Evolutionary conservation across 805 yeast genomes (phyloP).

Genomic region (Zygosaccharomyces lentus): DNA sequence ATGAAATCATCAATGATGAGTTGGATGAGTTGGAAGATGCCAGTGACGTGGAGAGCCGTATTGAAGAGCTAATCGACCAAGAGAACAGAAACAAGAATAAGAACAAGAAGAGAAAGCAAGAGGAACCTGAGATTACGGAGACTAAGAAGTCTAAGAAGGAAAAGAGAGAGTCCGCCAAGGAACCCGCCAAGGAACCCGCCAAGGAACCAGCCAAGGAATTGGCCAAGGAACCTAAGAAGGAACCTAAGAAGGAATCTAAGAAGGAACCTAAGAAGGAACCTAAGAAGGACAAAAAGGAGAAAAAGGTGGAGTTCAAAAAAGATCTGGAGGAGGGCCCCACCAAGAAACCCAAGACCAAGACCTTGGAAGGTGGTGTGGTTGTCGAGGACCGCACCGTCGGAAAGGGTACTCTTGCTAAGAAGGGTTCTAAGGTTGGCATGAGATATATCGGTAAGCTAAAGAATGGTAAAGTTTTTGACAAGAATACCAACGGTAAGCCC

Average conservation of each 20-base stretch:
- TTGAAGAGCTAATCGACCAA: conserved; percentile 67
- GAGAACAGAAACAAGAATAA: conserved; percentile 42
- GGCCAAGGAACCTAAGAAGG: conserved; percentile 25
- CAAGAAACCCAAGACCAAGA: conserved; percentile 60
- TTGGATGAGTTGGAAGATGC: conserved; percentile 63
- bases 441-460: conserved; percentile 97
- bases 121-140: conserved; percentile 19
- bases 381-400: conserved; percentile 91
- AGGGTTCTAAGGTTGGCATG: conserved; percentile 88
- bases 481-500: conserved; percentile 96
- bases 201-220: conserved; percentile 30
- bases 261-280: conserved; percentile 30
- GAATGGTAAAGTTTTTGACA: conserved; percentile 95
- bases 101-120: conserved; percentile 34
- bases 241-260: conserved; percentile 30
- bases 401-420: conserved; percentile 81
- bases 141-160: conserved; percentile 14
- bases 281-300: conserved; percentile 43
- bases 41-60: conserved; percentile 66
- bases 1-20: conserved; percentile 43
- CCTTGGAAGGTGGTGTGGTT: conserved; percentile 87
- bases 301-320: conserved; percentile 83
- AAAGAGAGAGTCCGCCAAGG: conserved; percentile 24
- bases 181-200: conserved; percentile 29
- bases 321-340: conserved; percentile 95